Conservation (phyloP, 345 rosid species). For the Eucalyptus pauciflora region DNA sequence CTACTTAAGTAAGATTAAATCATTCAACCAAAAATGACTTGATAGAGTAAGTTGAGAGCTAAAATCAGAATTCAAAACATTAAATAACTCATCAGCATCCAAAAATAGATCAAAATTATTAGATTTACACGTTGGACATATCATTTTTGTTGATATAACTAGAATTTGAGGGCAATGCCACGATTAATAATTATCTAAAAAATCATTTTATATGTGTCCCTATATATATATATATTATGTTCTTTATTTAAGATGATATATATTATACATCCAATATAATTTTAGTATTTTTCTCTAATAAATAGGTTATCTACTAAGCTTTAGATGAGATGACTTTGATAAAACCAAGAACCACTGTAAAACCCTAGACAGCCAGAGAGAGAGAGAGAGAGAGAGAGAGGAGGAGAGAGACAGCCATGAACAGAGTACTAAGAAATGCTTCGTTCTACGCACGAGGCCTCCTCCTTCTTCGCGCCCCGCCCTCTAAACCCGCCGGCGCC, state of each 20-base stretch:
- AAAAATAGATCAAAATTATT: not conserved
- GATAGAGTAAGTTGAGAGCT: not conserved
- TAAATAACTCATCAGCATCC: too few relatives aligned
- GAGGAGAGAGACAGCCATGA: conserved; percentile 1
- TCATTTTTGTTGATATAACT: not conserved
- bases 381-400: not conserved
- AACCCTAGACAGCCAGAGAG: not conserved
- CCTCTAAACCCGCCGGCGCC: not conserved
- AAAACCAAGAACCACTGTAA: not conserved
- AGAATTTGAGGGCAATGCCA: not conserved
- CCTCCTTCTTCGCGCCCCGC: conserved; percentile 1
- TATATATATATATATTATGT: not conserved
- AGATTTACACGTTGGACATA: not conserved
- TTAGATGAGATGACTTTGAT: not conserved
- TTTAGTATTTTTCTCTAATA: not conserved
- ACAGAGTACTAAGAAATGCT: conserved; percentile 17
- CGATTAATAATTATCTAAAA: not conserved
- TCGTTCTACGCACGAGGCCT: conserved; percentile 2
- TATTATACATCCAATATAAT: not conserved
- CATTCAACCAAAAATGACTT: not conserved
- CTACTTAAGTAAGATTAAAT: not conserved
- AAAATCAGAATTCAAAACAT: too few relatives aligned
- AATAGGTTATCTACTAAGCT: not conserved
- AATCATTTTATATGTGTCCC: not conserved
- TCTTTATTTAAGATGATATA: not conserved